Percentiles rank a stretch among this genome's conserved stretches.
phyloP scores from a whole-genome alignment of 768 basidiomycete genomes.

The Boletus vermiculosoides region DNA sequence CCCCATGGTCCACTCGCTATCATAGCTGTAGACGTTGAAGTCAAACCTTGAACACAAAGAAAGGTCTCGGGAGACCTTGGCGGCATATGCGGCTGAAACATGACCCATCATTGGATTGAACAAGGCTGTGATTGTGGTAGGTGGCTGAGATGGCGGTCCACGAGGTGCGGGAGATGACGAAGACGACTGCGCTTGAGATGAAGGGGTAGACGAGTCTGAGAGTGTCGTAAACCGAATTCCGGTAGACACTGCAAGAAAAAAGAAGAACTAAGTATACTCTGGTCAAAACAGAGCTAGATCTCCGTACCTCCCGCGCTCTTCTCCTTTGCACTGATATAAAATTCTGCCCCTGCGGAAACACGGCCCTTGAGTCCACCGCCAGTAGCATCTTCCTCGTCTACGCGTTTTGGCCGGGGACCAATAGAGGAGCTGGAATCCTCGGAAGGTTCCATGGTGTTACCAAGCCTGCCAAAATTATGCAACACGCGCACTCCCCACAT shows the following conservation, averaged over 20 bases:
- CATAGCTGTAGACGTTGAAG: conserved; percentile 96
- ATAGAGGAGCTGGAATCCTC: conserved; percentile 30
- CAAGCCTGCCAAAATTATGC: conserved; percentile 86
- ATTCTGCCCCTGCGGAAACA: conserved; percentile 87
- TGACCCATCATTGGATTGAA: conserved; percentile 98
- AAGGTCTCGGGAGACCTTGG: conserved; percentile 81
- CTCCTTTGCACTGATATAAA: conserved; percentile 93
- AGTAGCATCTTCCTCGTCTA: conserved; percentile 93
- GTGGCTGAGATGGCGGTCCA: conserved; percentile 60
- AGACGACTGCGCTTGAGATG: conserved; percentile 51
- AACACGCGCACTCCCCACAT: conserved; percentile 90
- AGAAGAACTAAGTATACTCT: conserved; percentile 2
- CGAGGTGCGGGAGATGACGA: conserved; percentile 34
- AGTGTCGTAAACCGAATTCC: conserved; percentile 93
- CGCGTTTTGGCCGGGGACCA: conserved; percentile 57
- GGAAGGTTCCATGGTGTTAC: conserved; percentile 36
- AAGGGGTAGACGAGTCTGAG: conserved; percentile 72
- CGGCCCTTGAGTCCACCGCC: conserved; percentile 90
- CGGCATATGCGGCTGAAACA: conserved; percentile 86
- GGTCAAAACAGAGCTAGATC: not conserved
- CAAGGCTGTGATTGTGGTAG: conserved; percentile 90
- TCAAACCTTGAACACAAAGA: conserved; percentile 89
- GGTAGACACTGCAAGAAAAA: conserved; percentile 65
- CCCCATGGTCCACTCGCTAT: conserved; percentile 94
- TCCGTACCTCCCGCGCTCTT: conserved; percentile 80